phyloP scores from a whole-genome alignment of 1,284 basidiomycete species.

The Baeospora myosura region DNA sequence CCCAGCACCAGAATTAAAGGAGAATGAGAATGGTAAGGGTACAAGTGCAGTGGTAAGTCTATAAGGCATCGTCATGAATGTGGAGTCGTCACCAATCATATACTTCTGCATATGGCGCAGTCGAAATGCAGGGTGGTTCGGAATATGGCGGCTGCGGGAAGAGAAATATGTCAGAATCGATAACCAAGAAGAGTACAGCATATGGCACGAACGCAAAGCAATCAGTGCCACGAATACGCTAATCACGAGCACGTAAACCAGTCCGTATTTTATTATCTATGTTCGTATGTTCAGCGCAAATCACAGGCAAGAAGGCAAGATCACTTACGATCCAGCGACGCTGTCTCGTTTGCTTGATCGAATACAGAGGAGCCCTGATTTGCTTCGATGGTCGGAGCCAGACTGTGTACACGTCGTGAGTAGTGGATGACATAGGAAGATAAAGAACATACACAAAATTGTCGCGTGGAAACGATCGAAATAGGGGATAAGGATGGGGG shows the following conservation, averaged over 20 bases:
- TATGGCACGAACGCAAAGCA: constrained; percentile 58
- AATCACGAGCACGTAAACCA: constrained; percentile 69
- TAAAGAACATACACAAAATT: constrained; percentile 53
- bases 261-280: constrained; percentile 70
- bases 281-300: constrained; percentile 8
- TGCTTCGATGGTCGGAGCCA: constrained; percentile 85
- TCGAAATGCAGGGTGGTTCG: constrained; percentile 49
- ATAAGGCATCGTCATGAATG: constrained; percentile 6
- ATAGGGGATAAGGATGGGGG: constrained; percentile 68
- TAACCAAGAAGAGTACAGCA: background rate
- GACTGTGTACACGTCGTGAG: constrained; percentile 36
- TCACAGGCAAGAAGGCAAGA: constrained; percentile 4
- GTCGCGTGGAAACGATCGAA: constrained; percentile 72
- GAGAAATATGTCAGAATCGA: background rate
- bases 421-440: constrained; percentile 13
- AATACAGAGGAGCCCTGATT: constrained; percentile 91
- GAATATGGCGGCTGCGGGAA: constrained; percentile 49
- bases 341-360: constrained; percentile 80
- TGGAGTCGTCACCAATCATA: constrained; percentile 38
- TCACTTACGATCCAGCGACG: constrained; percentile 73
- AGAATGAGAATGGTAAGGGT: constrained; percentile 5
- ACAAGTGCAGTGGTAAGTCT: constrained; percentile 3
- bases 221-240: constrained; percentile 74
- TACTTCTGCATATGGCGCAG: constrained; percentile 62
- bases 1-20: constrained; percentile 7